phyloP scores from a whole-genome alignment of 305 asterid genomes.

The Rubia peregrina region DNA sequence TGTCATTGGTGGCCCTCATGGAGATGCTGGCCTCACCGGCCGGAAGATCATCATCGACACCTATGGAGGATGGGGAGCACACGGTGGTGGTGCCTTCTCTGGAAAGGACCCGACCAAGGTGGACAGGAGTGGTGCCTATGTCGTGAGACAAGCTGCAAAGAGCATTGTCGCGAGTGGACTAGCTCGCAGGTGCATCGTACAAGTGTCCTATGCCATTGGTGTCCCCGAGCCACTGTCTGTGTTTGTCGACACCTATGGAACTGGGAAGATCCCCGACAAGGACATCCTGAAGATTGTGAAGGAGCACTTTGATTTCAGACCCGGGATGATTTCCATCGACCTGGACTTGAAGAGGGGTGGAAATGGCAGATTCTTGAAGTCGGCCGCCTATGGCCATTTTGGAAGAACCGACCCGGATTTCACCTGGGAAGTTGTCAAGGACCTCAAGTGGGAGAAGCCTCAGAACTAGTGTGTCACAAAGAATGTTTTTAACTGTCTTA shows the following conservation, averaged over 20 bases:
- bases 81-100: conserved; percentile 51
- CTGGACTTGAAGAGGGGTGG: conserved; percentile 49
- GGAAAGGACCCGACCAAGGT: conserved; percentile 52
- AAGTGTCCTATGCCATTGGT: conserved; percentile 49
- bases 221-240: conserved; percentile 47
- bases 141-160: conserved; percentile 46
- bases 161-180: conserved; percentile 40
- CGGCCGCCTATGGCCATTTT: conserved; percentile 47
- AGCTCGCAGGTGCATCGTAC: conserved; percentile 42
- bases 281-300: conserved; percentile 37
- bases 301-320: conserved; percentile 42
- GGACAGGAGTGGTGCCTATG: conserved; percentile 46
- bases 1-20: conserved; percentile 51
- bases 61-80: conserved; percentile 52
- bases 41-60: conserved; percentile 46
- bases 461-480: conserved; percentile 14
- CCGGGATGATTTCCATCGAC: conserved; percentile 42
- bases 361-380: conserved; percentile 39
- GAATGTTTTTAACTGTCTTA: neutral
- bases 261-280: conserved; percentile 43
- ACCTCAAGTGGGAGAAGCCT: conserved; percentile 41
- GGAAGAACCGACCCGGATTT: conserved; percentile 42
- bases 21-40: conserved; percentile 51
- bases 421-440: conserved; percentile 46
- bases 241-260: conserved; percentile 41